Evolutionary conservation across 352 stramenopile species (phyloP), one percentile per base, ranked within the genome.

Genomic region (Albugo laibachii): DNA sequence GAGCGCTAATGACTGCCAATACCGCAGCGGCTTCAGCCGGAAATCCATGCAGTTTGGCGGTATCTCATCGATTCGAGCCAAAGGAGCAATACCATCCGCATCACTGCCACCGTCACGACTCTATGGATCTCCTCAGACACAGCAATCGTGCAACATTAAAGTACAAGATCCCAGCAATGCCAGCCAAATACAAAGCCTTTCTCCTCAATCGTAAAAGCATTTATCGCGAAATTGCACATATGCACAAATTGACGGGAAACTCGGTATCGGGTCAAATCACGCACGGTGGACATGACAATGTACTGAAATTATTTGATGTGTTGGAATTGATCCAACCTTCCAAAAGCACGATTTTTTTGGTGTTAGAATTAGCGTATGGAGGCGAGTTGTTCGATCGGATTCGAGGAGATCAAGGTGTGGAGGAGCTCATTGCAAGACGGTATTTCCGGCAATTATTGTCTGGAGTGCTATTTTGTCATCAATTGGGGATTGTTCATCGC

Each of bases 281-380:
- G 42, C 66, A 68, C 41, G 63, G 83, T 21, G 81, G 88, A n/a
- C 92, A 97, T 54, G 59, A 63, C 19, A 97, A 98, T 55, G 88
- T 98, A 13, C 67, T 97, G 35, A 82, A 97, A 63, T 61, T 98
- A 4, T 96, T 93, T 53, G 85, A 97, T 64, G 92, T 97, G 43
- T 65, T 97, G 35, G 93, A 98, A 61, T 77, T 93, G 24, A 78
- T 97, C 15, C 87, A 97, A 60, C 82, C 95, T 20, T 92, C 76
- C 27, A 95, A 96, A 62, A 88, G 73, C 43, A 96, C 83, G 2
- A 88, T 97, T 42, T 96, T 96, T 55, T 52, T 97, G 3, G 85
- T 96, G 34, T 66, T 97, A 27, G 87, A 96, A 53, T 62, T 96
- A 13, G 86, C 83, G 1, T 66, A 63, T 39, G 87, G 87, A 5